These are phyloP conservation scores for Eucalyptus polyanthemos DNA, from an alignment of 345 rosid species.

Conservation along the genomic window DNA sequence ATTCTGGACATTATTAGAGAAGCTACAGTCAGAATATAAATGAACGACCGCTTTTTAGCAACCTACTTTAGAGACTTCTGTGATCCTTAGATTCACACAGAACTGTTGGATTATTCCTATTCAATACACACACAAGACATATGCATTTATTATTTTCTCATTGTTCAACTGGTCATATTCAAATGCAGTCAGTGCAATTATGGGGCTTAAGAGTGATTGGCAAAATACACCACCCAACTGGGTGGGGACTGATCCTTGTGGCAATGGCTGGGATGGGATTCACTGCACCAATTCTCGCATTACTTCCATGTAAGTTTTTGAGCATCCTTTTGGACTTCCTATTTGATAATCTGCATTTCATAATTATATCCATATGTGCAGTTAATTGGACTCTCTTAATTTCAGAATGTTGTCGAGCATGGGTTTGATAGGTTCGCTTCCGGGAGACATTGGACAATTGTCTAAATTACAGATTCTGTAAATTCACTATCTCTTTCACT, in stretches of 20 bases:
- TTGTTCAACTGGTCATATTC: background rate
- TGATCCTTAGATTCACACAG: background rate
- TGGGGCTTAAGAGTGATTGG: conserved; percentile 28
- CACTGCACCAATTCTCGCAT: conserved; percentile 34
- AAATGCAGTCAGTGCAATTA: conserved; percentile 34
- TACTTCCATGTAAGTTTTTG: conserved; percentile 36
- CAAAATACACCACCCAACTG: conserved; percentile 40
- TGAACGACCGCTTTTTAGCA: background rate
- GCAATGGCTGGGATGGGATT: conserved; percentile 60
- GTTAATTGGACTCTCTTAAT: background rate
- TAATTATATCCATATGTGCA: background rate
- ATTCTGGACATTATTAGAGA: background rate
- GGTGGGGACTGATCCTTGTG: conserved; percentile 70
- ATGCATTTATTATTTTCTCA: background rate
- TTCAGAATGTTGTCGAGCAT: conserved; percentile 55
- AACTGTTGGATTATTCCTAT: background rate
- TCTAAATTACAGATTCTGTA: conserved; percentile 55
- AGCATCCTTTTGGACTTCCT: background rate
- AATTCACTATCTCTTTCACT: background rate
- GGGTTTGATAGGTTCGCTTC: conserved; percentile 43
- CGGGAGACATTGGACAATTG: conserved; percentile 40
- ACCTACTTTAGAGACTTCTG: background rate
- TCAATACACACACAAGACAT: background rate
- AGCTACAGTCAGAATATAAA: background rate
- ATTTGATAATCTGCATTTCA: background rate